These are phyloP conservation scores for Aspergillus sp. DNA, from an alignment of 2,329 filamentous ascomycete genomes.

Conservation along the genomic window DNA sequence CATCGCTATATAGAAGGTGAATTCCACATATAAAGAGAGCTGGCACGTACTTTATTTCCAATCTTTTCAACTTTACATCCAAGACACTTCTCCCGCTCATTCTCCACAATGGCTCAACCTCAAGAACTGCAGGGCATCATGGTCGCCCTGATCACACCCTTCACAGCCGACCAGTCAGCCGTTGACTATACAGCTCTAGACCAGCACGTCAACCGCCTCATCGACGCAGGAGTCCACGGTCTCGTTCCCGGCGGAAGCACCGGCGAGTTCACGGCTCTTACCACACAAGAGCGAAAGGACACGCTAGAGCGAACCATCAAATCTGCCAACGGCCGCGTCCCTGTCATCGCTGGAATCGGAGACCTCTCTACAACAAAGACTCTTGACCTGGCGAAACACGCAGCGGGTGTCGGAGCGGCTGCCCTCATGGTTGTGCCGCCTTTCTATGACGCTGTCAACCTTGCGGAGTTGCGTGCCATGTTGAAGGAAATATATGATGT, in stretches of 20 bases:
- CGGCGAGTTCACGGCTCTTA: conserved; percentile 51
- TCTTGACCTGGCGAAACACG: conserved; percentile 44
- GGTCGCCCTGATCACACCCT: conserved; percentile 52
- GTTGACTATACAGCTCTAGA: conserved; percentile 43
- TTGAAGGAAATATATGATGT: not conserved
- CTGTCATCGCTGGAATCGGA: conserved; percentile 37
- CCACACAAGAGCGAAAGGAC: conserved; percentile 46
- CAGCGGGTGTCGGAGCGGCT: conserved; percentile 39
- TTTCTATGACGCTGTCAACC: conserved; percentile 48
- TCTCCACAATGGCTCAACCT: no score
- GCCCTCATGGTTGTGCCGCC: conserved; percentile 53
- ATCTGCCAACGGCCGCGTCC: conserved; percentile 26
- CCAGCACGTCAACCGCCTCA: conserved; percentile 48
- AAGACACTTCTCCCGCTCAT: no score
- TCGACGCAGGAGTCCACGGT: conserved; percentile 49
- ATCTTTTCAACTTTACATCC: no score
- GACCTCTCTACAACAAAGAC: conserved; percentile 42
- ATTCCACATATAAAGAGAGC: no score
- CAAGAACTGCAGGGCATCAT: conserved; percentile 40
- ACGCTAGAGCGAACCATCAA: conserved; percentile 37
- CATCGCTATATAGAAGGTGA: no score
- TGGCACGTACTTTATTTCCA: no score
- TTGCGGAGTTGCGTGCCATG: conserved; percentile 32
- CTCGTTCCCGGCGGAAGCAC: conserved; percentile 53
- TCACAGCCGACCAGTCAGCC: conserved; percentile 42